phyloP scores from a whole-genome alignment of 2,329 filamentous ascomycete genomes.

The Byssothecium circinans region DNA sequence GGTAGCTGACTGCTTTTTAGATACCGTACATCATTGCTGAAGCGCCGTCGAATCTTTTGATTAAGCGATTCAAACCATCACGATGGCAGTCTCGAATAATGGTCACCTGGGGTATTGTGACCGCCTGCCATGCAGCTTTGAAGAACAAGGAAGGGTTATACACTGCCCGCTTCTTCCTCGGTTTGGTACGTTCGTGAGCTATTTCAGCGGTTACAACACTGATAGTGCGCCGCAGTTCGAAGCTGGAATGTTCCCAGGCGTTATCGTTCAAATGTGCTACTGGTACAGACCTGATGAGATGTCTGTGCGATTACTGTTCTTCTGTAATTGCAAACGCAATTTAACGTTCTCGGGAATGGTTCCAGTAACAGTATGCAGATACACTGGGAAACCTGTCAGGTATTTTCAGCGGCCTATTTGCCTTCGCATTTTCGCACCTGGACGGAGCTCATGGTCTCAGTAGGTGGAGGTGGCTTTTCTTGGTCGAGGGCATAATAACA shows the following conservation, averaged over 20 bases:
- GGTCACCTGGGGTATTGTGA: slow-evolving; percentile 25
- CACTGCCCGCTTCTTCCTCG: slow-evolving; percentile 45
- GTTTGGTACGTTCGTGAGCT: slow-evolving; percentile 10
- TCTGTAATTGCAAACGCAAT: slow-evolving; percentile 12
- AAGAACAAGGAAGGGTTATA: slow-evolving; percentile 50
- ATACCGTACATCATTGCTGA: slow-evolving; percentile 28
- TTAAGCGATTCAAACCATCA: slow-evolving; percentile 41
- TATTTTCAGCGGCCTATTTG: slow-evolving; percentile 61
- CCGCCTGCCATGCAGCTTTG: slow-evolving; percentile 42
- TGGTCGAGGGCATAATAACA: slow-evolving; percentile 17
- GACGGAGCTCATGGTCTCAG: slow-evolving; percentile 55
- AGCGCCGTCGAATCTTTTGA: slow-evolving; percentile 39
- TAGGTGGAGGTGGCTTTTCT: slow-evolving; percentile 40
- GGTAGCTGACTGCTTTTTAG: slow-evolving; percentile 2
- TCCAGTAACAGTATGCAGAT: slow-evolving; percentile 6
- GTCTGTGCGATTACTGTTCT: slow-evolving; percentile 15
- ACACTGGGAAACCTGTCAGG: slow-evolving; percentile 58
- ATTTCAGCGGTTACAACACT: neutral
- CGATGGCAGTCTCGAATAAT: slow-evolving; percentile 39
- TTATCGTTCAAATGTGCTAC: slow-evolving; percentile 57
- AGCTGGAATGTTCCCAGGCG: slow-evolving; percentile 29
- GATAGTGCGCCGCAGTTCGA: slow-evolving; percentile 15
- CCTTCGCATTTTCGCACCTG: slow-evolving; percentile 59
- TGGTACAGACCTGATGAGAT: slow-evolving; percentile 59
- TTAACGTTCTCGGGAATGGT: neutral